Evolutionary conservation across 1,284 basidiomycete genomes (phyloP), one percentile per base, ranked within the genome.

Genomic region (Malassezia cuniculi): DNA sequence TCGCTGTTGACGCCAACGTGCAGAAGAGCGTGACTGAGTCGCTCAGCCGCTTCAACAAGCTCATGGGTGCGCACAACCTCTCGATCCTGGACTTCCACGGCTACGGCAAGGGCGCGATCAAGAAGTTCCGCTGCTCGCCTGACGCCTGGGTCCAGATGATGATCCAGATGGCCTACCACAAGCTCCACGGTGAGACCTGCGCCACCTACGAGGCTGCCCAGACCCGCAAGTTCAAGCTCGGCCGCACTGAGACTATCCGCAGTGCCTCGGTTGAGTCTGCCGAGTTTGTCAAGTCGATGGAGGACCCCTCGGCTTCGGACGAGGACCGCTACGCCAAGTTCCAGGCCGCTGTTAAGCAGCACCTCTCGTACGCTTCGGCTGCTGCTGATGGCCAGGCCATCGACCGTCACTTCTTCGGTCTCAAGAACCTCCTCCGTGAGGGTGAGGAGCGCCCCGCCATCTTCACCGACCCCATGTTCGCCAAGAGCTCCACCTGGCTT

Each of bases 351-450:
- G 79, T 79, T 8, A 71, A 75, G 27, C 75, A 87, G 32, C 93
- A 97, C 70, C 72, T 85, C 52, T 76, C 82, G 66, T 94, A 95
- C 68, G 78, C 83, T 2, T 73, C 75, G 4, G 87, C 85, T 78
- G 87, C 89, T 1, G 84, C 87, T 4, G 85, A 93, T 50, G 90
- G 82, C 0, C 81, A 85, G 68, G 93, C 89, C 36, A 86, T 97
- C 18, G 93, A 97, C 69, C 76, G 90, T 27, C 90, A 97, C 70
- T 71, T 97, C 41, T 94, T 90, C 68, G 93, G 81, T 24, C 68
- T 86, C 55, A 93, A 86, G 74, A 82, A 80, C 72, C 71, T 84
- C 52, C 57, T 95, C 36, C 72, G 75, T 43, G 75, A 78, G 18
- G 82, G 78, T 27, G 89, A 95, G 69, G 68, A 74, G 39, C 46